Percentiles rank a stretch among this genome's conserved stretches.
These are phyloP conservation scores for Plicaturopsis crispa DNA, from an alignment of 768 basidiomycete species.

Conservation along the genomic window DNA sequence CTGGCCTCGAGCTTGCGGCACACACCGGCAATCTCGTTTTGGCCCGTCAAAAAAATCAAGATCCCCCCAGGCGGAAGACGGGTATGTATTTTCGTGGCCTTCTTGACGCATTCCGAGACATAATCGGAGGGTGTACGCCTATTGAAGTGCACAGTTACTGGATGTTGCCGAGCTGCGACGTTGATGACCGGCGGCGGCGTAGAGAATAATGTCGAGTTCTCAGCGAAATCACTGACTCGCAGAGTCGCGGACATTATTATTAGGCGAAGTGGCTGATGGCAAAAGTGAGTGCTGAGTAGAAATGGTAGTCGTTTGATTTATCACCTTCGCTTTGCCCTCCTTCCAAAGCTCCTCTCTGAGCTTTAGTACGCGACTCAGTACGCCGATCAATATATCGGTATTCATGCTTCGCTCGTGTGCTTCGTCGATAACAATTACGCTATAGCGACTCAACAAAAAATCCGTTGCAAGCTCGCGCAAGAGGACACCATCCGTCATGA, in stretches of 20 bases:
- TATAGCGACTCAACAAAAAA: conserved; percentile 91
- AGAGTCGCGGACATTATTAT: conserved; percentile 99
- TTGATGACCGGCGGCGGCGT: conserved; percentile 87
- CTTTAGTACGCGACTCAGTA: conserved; percentile 88
- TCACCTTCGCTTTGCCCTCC: conserved; percentile 65
- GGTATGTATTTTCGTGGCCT: conserved; percentile 86
- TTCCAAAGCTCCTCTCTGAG: conserved; percentile 88
- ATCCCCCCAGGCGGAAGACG: conserved; percentile 90
- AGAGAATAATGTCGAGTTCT: conserved; percentile 76
- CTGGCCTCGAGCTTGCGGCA: conserved; percentile 74
- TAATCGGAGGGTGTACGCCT: conserved; percentile 84
- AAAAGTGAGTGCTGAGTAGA: too few species aligned
- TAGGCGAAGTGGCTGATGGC: conserved; percentile 84
- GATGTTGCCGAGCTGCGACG: conserved; percentile 86
- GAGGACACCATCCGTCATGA: conserved; percentile 99
- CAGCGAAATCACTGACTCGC: conserved; percentile 86
- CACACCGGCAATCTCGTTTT: conserved; percentile 86
- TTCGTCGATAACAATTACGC: conserved; percentile 93
- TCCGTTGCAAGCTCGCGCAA: conserved; percentile 88
- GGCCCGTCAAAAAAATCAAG: conserved; percentile 90
- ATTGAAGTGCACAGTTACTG: conserved; percentile 92
- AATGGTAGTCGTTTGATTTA: too few species aligned
- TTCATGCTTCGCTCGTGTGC: conserved; percentile 98
- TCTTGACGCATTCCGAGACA: conserved; percentile 83
- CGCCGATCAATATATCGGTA: conserved; percentile 95